Evolutionary conservation across 177 flowering plant genomes (phyloP).

Genomic region (Telopea speciosissima): DNA sequence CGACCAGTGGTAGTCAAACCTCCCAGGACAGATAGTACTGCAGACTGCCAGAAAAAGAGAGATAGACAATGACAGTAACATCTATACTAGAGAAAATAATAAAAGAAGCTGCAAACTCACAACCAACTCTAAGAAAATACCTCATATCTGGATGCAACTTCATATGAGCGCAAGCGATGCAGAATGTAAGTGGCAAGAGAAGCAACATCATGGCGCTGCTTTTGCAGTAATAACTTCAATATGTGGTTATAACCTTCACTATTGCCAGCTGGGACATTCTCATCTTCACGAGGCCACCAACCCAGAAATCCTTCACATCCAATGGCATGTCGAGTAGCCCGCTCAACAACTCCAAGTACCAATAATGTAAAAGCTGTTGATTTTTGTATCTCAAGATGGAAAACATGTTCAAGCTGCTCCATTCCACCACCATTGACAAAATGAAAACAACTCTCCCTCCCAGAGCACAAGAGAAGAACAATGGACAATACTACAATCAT

Average conservation of each 20-base stretch:
- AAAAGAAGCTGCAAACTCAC: background rate
- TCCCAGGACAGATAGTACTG: conserved; percentile 55
- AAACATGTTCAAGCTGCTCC: conserved; percentile 53
- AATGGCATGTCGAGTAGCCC: conserved; percentile 74
- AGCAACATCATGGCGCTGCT: conserved; percentile 84
- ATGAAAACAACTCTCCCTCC: conserved; percentile 75
- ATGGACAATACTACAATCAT: conserved; percentile 52
- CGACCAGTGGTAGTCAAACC: conserved; percentile 35
- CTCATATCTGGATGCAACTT: conserved; percentile 88
- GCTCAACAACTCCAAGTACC: conserved; percentile 80
- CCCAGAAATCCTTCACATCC: conserved; percentile 97
- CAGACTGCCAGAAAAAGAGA: conserved; percentile 44
- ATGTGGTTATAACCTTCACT: conserved; percentile 81
- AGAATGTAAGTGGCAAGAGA: conserved; percentile 76
- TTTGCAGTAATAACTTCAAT: conserved; percentile 65
- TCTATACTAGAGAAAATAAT: conserved; percentile 1
- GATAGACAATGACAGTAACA: background rate
- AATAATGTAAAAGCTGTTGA: conserved; percentile 51
- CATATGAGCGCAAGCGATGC: conserved; percentile 78
- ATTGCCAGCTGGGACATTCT: conserved; percentile 50
- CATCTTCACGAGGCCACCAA: conserved; percentile 98
- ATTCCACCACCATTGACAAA: conserved; percentile 85
- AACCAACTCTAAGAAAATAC: conserved; percentile 28
- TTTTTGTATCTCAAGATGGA: conserved; percentile 30
- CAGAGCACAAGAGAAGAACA: conserved; percentile 67